A percentile compares a stretch with the other conserved stretches of the same genome.
Evolutionary conservation across 2,329 filamentous ascomycete genomes (phyloP).

Genomic region (Claviceps maximensis): DNA sequence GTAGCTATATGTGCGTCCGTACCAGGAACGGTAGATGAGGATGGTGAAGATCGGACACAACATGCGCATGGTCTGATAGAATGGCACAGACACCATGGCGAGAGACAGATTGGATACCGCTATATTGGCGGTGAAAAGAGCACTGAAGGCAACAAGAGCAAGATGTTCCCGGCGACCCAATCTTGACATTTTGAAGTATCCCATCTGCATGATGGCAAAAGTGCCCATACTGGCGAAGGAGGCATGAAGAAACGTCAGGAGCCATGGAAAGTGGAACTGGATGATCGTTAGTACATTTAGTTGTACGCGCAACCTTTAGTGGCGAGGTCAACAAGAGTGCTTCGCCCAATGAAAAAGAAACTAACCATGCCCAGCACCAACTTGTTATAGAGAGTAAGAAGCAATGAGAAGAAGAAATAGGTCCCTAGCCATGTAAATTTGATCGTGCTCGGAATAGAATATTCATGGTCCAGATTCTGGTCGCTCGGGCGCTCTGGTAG

Average conservation of each 20-base stretch:
- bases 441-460: conserved; percentile 28
- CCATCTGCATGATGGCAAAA: conserved; percentile 34
- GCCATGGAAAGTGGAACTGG: conserved; percentile 47
- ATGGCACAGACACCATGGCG: conserved; percentile 48
- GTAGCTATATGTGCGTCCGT: conserved; percentile 38
- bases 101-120: conserved; percentile 52
- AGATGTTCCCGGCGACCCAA: conserved; percentile 40
- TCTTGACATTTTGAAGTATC: conserved; percentile 38
- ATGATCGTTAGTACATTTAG: not conserved
- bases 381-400: conserved; percentile 47
- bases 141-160: conserved; percentile 43
- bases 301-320: not conserved
- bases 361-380: conserved; percentile 38
- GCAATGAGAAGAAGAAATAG: conserved; percentile 36
- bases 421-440: conserved; percentile 37
- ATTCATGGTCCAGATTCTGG: conserved; percentile 30
- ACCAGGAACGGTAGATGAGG: conserved; percentile 44
- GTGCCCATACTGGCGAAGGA: conserved; percentile 45
- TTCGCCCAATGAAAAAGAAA: conserved; percentile 3
- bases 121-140: conserved; percentile 50
- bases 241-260: conserved; percentile 45
- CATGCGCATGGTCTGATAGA: conserved; percentile 52
- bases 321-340: not conserved
- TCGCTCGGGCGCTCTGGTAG: conserved; percentile 15
- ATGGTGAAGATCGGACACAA: conserved; percentile 49